Evolutionary conservation across 2,329 filamentous ascomycete species (phyloP).

Genomic region (Sordariomycetes sp.): DNA sequence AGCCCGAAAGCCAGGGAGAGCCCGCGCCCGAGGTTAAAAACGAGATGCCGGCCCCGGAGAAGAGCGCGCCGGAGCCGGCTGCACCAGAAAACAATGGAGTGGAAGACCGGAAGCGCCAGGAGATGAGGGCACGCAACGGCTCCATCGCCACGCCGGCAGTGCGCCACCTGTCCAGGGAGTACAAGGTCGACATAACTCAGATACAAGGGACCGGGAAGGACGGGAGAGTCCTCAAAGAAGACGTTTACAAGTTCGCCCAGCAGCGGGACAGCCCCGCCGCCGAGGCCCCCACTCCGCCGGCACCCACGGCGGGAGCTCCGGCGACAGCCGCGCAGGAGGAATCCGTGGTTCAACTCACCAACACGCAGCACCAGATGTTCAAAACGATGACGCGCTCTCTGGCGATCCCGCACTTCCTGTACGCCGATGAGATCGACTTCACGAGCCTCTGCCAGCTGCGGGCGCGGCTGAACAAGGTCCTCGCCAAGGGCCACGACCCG

Average conservation of each 20-base stretch:
- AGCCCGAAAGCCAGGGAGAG: not conserved
- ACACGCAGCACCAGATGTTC: constrained; percentile 88
- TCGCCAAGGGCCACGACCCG: constrained; percentile 21
- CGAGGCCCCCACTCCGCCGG: constrained; percentile 6
- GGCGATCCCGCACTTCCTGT: constrained; percentile 88
- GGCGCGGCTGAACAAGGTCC: constrained; percentile 59
- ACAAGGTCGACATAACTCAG: constrained; percentile 66
- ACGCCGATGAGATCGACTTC: constrained; percentile 82
- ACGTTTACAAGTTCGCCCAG: constrained; percentile 65
- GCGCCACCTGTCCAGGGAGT: constrained; percentile 72
- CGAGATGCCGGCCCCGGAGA: constrained; percentile 6
- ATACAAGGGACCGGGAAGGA: constrained; percentile 81
- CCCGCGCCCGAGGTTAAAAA: not conserved
- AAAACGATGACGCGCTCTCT: constrained; percentile 92
- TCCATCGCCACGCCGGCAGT: constrained; percentile 86
- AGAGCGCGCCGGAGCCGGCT: constrained; percentile 18
- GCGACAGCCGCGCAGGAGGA: constrained; percentile 43
- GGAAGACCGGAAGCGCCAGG: constrained; percentile 1
- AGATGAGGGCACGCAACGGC: constrained; percentile 50
- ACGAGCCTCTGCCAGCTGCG: constrained; percentile 64
- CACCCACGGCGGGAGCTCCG: not conserved
- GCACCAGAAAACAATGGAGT: constrained; percentile 10
- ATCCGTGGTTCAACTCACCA: constrained; percentile 58
- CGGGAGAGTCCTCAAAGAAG: constrained; percentile 85
- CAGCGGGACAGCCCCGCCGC: constrained; percentile 27